Evolutionary conservation across 2,329 filamentous ascomycete genomes (phyloP).

Genomic region (Claviceps sp.): DNA sequence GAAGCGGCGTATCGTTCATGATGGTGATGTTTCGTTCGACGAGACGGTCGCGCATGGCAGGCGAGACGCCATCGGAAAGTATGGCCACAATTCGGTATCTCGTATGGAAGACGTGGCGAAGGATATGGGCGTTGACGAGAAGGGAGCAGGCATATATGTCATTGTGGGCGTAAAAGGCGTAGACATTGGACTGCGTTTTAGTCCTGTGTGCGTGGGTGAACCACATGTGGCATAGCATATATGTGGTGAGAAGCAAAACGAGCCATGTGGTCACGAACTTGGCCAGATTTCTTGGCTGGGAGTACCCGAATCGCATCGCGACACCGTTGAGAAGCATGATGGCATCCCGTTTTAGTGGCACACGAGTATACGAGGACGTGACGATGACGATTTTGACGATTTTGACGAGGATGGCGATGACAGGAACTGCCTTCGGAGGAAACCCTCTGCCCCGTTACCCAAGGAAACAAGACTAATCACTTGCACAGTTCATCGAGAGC

Average conservation of each 20-base stretch:
- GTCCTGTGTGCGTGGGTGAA: background rate
- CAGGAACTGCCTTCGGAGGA: too few relatives aligned
- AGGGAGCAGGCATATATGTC: conserved; percentile 10
- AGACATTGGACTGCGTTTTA: conserved; percentile 5
- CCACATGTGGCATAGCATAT: background rate
- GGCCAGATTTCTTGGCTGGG: background rate
- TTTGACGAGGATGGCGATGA: too few relatives aligned
- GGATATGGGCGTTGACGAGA: conserved; percentile 8
- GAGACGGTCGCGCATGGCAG: conserved; percentile 3
- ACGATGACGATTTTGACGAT: too few relatives aligned
- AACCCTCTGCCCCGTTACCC: background rate
- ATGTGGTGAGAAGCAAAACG: background rate
- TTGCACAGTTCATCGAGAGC: background rate
- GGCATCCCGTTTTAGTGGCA: background rate
- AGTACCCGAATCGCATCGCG: background rate
- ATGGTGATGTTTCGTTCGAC: background rate
- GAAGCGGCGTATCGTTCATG: conserved; percentile 6
- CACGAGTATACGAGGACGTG: too few relatives aligned
- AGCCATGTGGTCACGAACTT: background rate
- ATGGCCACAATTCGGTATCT: conserved; percentile 7
- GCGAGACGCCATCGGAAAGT: conserved; percentile 7
- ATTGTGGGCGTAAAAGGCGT: conserved; percentile 10
- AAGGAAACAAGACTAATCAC: background rate
- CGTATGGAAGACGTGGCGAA: conserved; percentile 4
- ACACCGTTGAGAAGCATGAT: background rate